Evolutionary conservation across 1,284 basidiomycete species (phyloP), one percentile per base, ranked within the genome.

Genomic region (Xerocomus minutiporus): DNA sequence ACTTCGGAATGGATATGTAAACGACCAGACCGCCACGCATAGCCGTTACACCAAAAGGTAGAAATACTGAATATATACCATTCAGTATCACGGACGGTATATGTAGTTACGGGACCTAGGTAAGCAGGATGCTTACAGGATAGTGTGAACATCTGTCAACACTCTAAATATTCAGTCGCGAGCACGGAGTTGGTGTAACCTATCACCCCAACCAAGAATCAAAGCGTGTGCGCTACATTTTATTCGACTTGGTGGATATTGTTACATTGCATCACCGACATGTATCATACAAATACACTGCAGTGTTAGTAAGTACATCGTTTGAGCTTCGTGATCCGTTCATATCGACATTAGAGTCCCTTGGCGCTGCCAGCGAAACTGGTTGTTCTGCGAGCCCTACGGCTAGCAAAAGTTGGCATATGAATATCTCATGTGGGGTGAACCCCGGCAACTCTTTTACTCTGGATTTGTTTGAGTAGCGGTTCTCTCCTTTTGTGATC

Each of bases 281-380:
- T 25, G 9, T 54, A 64, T 62, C 51, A 56, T 58, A 62, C 57
- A 43, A 56, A 46, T 50, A 43, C 52, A 51, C 54, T 13, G 31
- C 47, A 17, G 41, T 51, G 42, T 45, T 31, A 45, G 57, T 54
- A 46, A 49, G 54, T 52, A 41, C 46, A 44, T 48, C 52, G 23
- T 48, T 41, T 23, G 38, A 31, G 8, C 46, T 52, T 51, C 58
- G 15, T 35, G 17, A 32, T 54, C 26, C 25, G 38, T 39, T 38
- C 20, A 40, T 53, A 54, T 56, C 38, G 28, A 59, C 56, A 4
- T 39, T 28, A 57, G 29, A 13, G 40, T 55, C 46, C 48, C 53
- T 29, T 20, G 52, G 59, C 56, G 29, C 63, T 42, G 52, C 59
- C 59, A 64, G 49, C 52, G 50, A 61, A 53, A 52, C 36, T 17